A percentile compares a stretch with the other conserved stretches of the same genome.
Evolutionary conservation across 2,329 filamentous ascomycete genomes (phyloP).

Genomic region (Xylogone sp.): DNA sequence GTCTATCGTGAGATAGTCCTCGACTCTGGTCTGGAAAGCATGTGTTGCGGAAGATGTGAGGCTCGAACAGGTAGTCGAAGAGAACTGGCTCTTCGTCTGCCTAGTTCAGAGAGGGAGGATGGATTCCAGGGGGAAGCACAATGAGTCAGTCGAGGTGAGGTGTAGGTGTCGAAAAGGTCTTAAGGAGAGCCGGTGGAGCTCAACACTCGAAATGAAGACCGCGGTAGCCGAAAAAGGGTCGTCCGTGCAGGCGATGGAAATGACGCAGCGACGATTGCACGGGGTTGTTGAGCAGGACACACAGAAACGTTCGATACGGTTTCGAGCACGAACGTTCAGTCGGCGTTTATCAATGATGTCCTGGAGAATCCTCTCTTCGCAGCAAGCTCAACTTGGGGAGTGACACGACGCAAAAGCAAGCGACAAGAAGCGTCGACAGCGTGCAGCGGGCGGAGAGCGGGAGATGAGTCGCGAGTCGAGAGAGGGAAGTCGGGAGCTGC

Average conservation of each 20-base stretch:
- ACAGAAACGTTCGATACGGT: no score
- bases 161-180: background rate
- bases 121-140: slow-evolving; percentile 7
- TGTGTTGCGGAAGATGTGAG: slow-evolving; percentile 34
- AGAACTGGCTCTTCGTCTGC: slow-evolving; percentile 45
- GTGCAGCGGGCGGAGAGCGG: slow-evolving; percentile 12
- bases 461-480: slow-evolving; percentile 6
- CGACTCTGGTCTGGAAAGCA: slow-evolving; percentile 35
- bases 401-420: slow-evolving; percentile 8
- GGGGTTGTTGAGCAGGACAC: no score
- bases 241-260: slow-evolving; percentile 14
- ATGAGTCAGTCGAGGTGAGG: slow-evolving; percentile 1
- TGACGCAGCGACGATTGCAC: slow-evolving; percentile 12
- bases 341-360: no score
- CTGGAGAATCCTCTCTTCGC: no score
- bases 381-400: no score
- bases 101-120: slow-evolving; percentile 16
- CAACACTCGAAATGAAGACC: background rate
- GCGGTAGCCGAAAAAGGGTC: background rate
- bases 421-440: slow-evolving; percentile 10
- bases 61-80: slow-evolving; percentile 40
- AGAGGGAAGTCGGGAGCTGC: slow-evolving; percentile 9
- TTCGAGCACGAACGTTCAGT: no score
- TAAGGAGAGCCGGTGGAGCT: background rate
- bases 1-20: slow-evolving; percentile 34